Evolutionary conservation across 2,329 filamentous ascomycete genomes (phyloP).

Genomic region (Mycosphaerella sp.): DNA sequence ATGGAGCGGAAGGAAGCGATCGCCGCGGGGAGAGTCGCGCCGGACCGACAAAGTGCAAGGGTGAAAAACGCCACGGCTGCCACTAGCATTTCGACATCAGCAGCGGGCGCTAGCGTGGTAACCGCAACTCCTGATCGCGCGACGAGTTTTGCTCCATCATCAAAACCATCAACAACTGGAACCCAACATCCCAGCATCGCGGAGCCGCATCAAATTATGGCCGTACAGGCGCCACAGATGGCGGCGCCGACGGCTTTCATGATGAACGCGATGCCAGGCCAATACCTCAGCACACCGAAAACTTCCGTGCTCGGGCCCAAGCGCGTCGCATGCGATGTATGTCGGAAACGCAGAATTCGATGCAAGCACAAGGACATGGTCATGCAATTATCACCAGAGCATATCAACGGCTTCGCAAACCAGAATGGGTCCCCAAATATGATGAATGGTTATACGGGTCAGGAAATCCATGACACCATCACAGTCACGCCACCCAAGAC

Average conservation of each 20-base stretch:
- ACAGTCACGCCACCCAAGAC: slow-evolving; percentile 22
- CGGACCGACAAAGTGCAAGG: slow-evolving; percentile 42
- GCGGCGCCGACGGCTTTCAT: slow-evolving; percentile 23
- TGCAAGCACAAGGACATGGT: slow-evolving; percentile 58
- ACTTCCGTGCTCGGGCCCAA: slow-evolving; percentile 55
- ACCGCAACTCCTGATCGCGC: slow-evolving; percentile 21
- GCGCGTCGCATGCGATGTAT: slow-evolving; percentile 56
- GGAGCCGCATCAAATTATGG: slow-evolving; percentile 22
- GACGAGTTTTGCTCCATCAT: slow-evolving; percentile 23
- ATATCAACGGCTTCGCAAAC: slow-evolving; percentile 11
- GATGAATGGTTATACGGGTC: slow-evolving; percentile 8
- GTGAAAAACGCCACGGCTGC: slow-evolving; percentile 25
- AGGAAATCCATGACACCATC: slow-evolving; percentile 27
- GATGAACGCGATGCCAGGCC: slow-evolving; percentile 26
- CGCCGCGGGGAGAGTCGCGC: slow-evolving; percentile 39
- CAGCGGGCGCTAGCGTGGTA: slow-evolving; percentile 16
- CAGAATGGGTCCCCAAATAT: slow-evolving; percentile 11
- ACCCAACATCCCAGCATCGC: slow-evolving; percentile 20
- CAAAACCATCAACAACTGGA: slow-evolving; percentile 14
- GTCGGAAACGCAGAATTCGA: slow-evolving; percentile 54
- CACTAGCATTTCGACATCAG: slow-evolving; percentile 16
- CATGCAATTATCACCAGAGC: slow-evolving; percentile 21
- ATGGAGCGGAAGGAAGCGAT: slow-evolving; percentile 49
- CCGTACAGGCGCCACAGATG: slow-evolving; percentile 16
- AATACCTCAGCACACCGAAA: slow-evolving; percentile 46